Evolutionary conservation across 805 yeast species (phyloP).

Genomic region (Teunomyces panamensis): DNA sequence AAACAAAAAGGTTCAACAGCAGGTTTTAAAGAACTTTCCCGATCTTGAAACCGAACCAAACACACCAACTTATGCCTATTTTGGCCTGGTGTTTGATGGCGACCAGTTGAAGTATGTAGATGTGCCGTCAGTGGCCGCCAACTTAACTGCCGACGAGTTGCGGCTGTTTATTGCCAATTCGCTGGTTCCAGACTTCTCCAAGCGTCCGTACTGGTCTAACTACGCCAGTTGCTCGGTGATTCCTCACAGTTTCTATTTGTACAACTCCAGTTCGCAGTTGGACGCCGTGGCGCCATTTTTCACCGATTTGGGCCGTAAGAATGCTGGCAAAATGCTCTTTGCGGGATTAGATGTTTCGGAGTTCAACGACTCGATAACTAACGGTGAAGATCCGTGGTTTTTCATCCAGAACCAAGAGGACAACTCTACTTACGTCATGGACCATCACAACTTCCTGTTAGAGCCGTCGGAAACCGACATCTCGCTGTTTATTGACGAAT

Average conservation of each 20-base stretch:
- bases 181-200: background rate
- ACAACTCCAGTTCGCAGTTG: background rate
- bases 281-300: background rate
- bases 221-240: background rate
- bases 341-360: background rate
- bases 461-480: background rate
- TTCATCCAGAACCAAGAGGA: background rate
- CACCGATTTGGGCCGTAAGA: background rate
- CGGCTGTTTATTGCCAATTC: background rate
- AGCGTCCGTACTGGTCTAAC: background rate
- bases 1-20: background rate
- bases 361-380: background rate
- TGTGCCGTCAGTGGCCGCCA: background rate
- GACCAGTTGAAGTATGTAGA: background rate
- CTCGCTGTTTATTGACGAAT: background rate
- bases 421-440: background rate
- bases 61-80: background rate
- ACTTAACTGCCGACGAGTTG: background rate
- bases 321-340: background rate
- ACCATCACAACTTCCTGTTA: background rate
- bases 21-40: background rate
- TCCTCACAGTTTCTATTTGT: background rate
- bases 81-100: background rate
- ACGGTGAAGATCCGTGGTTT: background rate
- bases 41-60: background rate